Base-by-base conservation (phyloP, 129 eudicot genomes). In the Kitagawia praeruptora region DNA sequence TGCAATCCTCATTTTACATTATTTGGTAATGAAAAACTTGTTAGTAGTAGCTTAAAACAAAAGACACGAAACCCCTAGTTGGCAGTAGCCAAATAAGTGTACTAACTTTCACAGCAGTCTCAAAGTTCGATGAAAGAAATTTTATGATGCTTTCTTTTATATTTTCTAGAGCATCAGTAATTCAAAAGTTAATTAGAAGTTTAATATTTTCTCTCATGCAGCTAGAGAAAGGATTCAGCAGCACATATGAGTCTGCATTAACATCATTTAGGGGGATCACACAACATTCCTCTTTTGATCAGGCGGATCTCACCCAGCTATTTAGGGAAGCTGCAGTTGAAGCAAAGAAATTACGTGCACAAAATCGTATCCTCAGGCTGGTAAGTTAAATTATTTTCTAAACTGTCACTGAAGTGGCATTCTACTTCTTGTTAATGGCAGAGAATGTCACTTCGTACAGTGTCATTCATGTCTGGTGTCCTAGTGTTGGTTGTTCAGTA, bases 261-360 rank as follows among this genome's bases (percentile, higher is more conserved):
- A 82, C 96, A 76, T 92, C 96, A 83, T 66, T 90, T 56, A 88
- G 94, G 76, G 85, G 88, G 54, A 83, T 92, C 78, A 54, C 86
- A 4, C 87, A 83, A 69, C 91, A 84, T 84, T 75, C 91, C 80
- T 82, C 96, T 69, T 77, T 87, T 61, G 88, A 87, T 71, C 89
- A 86, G 14, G 96, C 96, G 19, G 99, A 95, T 89, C 94, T 95
- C 84, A 92, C 94, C 37, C 89, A 87, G 75, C 89, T 95, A 14
- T 86, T 95, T 34, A 84, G 85, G 76, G 89, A 85, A 69, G 99
- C 97, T 75, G 82, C 88, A 72, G 93, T 90, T 80, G 97, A 95
- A 90, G 99, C 99, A 66, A 92, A 89, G 81, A 92, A 90, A 77
- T 92, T 97, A 27, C 93, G 91, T 82, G 87, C 91, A 54, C 96